phyloP scores from a whole-genome alignment of 305 asterid species.

The Rubia tinctorum region DNA sequence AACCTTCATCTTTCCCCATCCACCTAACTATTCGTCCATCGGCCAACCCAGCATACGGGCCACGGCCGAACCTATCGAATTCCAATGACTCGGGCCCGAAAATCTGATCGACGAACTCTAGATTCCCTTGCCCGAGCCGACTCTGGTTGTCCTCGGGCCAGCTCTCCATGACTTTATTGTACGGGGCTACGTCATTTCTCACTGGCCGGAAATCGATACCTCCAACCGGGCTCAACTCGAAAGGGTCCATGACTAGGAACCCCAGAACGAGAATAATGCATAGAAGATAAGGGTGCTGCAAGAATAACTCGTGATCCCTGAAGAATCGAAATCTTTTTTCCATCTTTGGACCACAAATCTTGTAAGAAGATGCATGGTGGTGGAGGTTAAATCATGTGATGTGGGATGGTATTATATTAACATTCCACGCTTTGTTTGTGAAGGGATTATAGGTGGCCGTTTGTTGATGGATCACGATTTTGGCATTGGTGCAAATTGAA shows the following conservation, averaged over 20 bases:
- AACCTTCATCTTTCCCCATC: conserved; percentile 68
- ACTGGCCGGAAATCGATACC: conserved; percentile 67
- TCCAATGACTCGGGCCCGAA: conserved; percentile 88
- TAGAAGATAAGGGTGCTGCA: conserved; percentile 49
- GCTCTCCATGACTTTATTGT: conserved; percentile 50
- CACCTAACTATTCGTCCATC: conserved; percentile 89
- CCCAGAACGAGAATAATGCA: conserved; percentile 39
- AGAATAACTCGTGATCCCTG: conserved; percentile 28
- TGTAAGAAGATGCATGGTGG: conserved; percentile 10
- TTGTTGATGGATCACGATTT: conserved; percentile 41
- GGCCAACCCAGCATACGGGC: conserved; percentile 85
- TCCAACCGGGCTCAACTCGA: conserved; percentile 69
- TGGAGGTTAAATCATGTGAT: conserved; percentile 15
- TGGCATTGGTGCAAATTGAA: conserved; percentile 14
- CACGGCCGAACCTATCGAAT: conserved; percentile 68
- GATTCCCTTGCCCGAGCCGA: conserved; percentile 50
- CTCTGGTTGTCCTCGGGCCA: conserved; percentile 75
- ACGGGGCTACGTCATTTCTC: conserved; percentile 65
- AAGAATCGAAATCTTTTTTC: conserved; percentile 38
- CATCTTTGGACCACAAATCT: conserved; percentile 30
- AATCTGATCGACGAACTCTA: conserved; percentile 59
- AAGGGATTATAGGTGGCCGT: conserved; percentile 28
- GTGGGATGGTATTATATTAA: conserved; percentile 20
- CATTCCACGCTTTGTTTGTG: conserved; percentile 40
- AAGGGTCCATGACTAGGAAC: conserved; percentile 62